Base-by-base conservation (phyloP, 2,329 filamentous ascomycete genomes). In the Phyllosticta paracitricarpa region DNA sequence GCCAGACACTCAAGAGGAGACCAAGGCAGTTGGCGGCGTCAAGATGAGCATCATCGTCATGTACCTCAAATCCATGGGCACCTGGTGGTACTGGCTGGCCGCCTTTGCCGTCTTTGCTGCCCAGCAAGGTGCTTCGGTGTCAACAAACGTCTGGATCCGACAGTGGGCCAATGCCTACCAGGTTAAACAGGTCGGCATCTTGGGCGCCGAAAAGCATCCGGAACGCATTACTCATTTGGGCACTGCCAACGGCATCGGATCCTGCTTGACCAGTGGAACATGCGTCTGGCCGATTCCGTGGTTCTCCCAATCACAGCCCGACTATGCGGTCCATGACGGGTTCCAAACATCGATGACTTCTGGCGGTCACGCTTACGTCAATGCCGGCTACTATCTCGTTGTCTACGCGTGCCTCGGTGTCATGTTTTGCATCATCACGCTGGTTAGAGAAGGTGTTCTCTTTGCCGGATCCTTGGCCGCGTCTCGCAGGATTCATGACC, bases 151-250 rank as follows among this genome's bases (percentile, higher is more conserved):
- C 57, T 99, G 94, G 94, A 96, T 99, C 68, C 84, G 90, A 67
- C 81, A 93, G 72, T 99, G 94, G 94, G 89, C 93, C 17, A 96
- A 97, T 71, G 88, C 94, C 63, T 97, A 97, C 71, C 70, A 82
- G 81, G 61, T 76, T 69, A 63, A 80, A 80, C 57, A 74, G 73
- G 62, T 71, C 59, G 71, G 72, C 24, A 68, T 71, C 24, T 64
- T 69, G 68, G 61, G 57, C 4, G 14, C 17, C 6, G 22, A 61
- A 24, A n/a, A 52, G 17, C 14, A 51, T 7, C 63, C 64, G 59
- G 65, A 73, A 65, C 69, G 75, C 53, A 62, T 82, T 65, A 75
- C 78, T 61, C 71, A 79, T 63, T 71, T 75, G 14, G 73, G 73
- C 22, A 73, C 73, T 2, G 68, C 79, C 51, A 76, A 71, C 61